Percentiles rank a stretch among this genome's conserved stretches.
These are phyloP conservation scores for Termitomyces sp. DNA, from an alignment of 768 basidiomycete species.

Conservation along the genomic window DNA sequence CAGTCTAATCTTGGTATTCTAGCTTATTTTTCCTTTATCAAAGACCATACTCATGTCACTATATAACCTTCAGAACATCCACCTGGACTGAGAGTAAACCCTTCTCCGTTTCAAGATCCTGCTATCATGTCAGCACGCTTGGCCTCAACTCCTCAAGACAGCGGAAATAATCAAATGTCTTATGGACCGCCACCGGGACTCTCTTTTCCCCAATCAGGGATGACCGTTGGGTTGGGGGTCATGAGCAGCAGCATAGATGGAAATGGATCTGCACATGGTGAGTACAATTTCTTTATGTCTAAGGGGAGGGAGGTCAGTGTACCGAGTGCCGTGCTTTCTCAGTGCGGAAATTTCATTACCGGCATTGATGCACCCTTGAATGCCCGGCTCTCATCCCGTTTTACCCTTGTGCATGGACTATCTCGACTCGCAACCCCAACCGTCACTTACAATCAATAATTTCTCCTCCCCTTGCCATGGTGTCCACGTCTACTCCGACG, in stretches of 20 bases:
- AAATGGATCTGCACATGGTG: constrained; percentile 53
- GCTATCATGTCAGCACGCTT: constrained; percentile 78
- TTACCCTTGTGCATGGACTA: constrained; percentile 29
- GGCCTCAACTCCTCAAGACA: constrained; percentile 32
- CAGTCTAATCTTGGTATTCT: constrained; percentile 19
- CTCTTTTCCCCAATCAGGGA: constrained; percentile 31
- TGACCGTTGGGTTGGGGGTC: constrained; percentile 19
- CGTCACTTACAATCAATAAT: constrained; percentile 23
- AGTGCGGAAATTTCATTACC: constrained; percentile 80
- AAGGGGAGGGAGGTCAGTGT: constrained; percentile 84
- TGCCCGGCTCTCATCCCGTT: constrained; percentile 26
- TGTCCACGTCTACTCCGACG: constrained; percentile 48
- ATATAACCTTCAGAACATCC: constrained; percentile 5
- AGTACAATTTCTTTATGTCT: constrained; percentile 48
- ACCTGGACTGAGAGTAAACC: constrained; percentile 14
- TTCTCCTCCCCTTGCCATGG: constrained; percentile 44
- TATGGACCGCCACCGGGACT: constrained; percentile 71
- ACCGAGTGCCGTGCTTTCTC: constrained; percentile 85
- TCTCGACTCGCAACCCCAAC: constrained; percentile 29
- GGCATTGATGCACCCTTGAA: constrained; percentile 51
- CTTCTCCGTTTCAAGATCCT: constrained; percentile 62
- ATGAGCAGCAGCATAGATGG: constrained; percentile 21
- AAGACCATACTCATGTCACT: background rate
- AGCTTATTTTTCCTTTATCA: constrained; percentile 12
- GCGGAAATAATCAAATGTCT: constrained; percentile 25